phyloP scores from a whole-genome alignment of 2,329 filamentous ascomycete species.

The Nemania sp. region DNA sequence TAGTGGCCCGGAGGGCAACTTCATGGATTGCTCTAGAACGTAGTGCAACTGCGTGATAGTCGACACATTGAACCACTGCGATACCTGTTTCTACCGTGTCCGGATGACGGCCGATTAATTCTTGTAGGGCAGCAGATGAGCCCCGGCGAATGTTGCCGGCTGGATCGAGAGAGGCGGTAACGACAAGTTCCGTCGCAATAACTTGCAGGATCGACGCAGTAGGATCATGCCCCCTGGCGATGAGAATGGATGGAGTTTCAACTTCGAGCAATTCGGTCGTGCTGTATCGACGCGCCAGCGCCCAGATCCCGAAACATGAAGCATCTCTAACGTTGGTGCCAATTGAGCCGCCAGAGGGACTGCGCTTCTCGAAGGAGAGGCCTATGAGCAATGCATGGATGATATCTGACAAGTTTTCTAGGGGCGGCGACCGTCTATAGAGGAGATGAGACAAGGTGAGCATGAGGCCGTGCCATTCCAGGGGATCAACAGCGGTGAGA shows the following conservation, averaged over 20 bases:
- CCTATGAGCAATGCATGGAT: conserved; percentile 77
- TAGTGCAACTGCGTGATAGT: conserved; percentile 92
- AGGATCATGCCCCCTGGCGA: conserved; percentile 43
- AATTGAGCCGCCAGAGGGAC: conserved; percentile 79
- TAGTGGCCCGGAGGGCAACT: conserved; percentile 70
- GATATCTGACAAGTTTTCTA: conserved; percentile 70
- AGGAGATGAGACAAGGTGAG: conserved; percentile 85
- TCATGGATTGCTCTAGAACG: conserved; percentile 78
- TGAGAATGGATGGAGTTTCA: conserved; percentile 49
- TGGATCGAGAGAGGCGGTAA: conserved; percentile 82
- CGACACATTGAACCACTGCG: conserved; percentile 81
- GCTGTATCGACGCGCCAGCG: conserved; percentile 81
- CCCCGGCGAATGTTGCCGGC: conserved; percentile 92
- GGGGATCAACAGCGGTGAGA: conserved; percentile 74
- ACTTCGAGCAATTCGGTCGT: conserved; percentile 75
- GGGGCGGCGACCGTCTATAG: conserved; percentile 80
- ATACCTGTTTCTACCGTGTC: conserved; percentile 83
- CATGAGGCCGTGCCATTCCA: conserved; percentile 91
- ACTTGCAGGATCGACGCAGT: conserved; percentile 67
- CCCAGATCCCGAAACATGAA: conserved; percentile 95
- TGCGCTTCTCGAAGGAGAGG: conserved; percentile 85
- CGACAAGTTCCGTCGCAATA: conserved; percentile 78
- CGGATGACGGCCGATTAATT: conserved; percentile 90
- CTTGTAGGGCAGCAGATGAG: conserved; percentile 89
- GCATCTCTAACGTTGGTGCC: conserved; percentile 93